Evolutionary conservation across 179 eudicot genomes (phyloP).

Genomic region (Silene noctiflora): DNA sequence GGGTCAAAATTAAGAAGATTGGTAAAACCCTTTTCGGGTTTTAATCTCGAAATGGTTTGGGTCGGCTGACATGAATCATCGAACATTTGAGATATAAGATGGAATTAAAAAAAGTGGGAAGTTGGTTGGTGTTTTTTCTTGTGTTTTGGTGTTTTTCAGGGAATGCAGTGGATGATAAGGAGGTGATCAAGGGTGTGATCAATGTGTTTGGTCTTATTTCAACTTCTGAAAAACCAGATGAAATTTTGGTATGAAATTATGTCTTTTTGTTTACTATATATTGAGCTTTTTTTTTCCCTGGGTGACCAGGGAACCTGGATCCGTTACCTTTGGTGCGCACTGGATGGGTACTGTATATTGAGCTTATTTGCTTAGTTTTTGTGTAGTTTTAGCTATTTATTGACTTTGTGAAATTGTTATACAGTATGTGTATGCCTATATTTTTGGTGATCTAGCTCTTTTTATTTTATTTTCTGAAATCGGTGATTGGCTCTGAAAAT

Average conservation of each 20-base stretch:
- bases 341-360: background rate
- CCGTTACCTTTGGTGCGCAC: too few relatives aligned
- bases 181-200: constrained; percentile 30
- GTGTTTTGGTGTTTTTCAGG: constrained; percentile 39
- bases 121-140: constrained; percentile 40
- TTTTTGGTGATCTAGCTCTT: too few relatives aligned
- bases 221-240: constrained; percentile 37
- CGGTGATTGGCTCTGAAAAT: background rate
- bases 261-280: background rate
- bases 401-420: background rate
- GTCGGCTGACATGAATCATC: too few relatives aligned
- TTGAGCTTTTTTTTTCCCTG: too few relatives aligned
- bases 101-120: constrained; percentile 38
- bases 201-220: constrained; percentile 35
- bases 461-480: too few relatives aligned
- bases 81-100: constrained; percentile 33
- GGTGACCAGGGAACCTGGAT: too few relatives aligned
- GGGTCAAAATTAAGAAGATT: background rate
- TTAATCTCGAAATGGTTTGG: background rate
- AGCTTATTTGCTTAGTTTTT: constrained; percentile 2
- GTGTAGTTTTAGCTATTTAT: background rate
- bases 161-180: constrained; percentile 35
- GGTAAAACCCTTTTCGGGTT: constrained; percentile 6
- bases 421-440: too few relatives aligned
- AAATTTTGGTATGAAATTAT: constrained; percentile 47